Conservation (phyloP, 768 basidiomycete species). For the Mycena capillaripes region DNA sequence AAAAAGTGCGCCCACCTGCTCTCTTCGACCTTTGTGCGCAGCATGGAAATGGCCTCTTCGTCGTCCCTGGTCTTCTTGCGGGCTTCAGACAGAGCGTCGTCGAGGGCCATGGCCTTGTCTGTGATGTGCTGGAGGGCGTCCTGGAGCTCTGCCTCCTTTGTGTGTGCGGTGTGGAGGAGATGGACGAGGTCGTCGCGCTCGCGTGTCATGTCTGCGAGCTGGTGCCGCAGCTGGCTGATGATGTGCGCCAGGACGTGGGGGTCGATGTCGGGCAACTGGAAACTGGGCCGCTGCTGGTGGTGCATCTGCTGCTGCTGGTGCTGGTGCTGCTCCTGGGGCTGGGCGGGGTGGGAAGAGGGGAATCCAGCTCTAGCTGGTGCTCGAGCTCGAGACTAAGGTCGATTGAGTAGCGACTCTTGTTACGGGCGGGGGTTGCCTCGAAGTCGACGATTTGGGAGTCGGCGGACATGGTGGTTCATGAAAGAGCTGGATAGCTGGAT, state of each 20-base stretch:
- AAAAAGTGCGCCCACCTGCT: conserved; percentile 66
- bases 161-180: conserved; percentile 62
- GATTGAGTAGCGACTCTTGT: conserved; percentile 64
- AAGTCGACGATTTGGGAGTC: conserved; percentile 1
- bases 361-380: conserved; percentile 78
- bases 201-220: conserved; percentile 71
- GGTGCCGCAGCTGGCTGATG: conserved; percentile 78
- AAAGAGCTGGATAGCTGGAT: background rate
- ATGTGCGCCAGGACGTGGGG: conserved; percentile 83
- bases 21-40: conserved; percentile 90
- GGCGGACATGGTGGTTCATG: conserved; percentile 27
- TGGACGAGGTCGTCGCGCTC: conserved; percentile 79
- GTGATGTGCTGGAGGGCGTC: conserved; percentile 76
- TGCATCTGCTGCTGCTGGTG: conserved; percentile 29
- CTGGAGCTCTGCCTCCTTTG: conserved; percentile 70
- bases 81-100: conserved; percentile 68
- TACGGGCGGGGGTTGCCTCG: background rate
- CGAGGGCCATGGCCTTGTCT: conserved; percentile 72
- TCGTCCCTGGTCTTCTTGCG: conserved; percentile 74
- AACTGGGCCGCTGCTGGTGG: conserved; percentile 6
- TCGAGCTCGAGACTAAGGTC: conserved; percentile 88
- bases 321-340: conserved; percentile 18
- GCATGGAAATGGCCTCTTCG: conserved; percentile 80
- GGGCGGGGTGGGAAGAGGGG: conserved; percentile 61
- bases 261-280: conserved; percentile 64